These are phyloP conservation scores for Saturnispora besseyi DNA, from an alignment of 805 yeast genomes.

Conservation along the genomic window DNA sequence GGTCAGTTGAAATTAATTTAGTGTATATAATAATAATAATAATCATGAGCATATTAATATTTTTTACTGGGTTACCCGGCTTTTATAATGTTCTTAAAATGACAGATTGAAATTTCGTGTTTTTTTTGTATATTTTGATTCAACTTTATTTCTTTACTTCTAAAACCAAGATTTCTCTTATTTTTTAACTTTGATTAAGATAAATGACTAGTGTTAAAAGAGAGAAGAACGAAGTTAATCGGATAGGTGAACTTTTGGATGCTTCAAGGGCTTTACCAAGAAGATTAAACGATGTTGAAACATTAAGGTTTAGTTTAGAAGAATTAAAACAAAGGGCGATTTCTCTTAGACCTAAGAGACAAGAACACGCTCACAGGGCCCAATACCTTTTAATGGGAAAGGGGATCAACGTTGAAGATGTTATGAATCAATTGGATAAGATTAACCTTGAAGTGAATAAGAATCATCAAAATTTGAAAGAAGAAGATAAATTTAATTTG, in stretches of 20 bases:
- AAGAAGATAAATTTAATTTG: background rate
- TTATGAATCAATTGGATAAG: conserved; percentile 47
- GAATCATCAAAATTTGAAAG: background rate
- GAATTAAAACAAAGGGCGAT: conserved; percentile 68
- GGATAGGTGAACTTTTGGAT: conserved; percentile 67
- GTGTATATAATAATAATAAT: background rate
- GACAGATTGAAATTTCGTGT: background rate
- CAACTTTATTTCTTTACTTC: too few relatives aligned
- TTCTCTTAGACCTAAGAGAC: conserved; percentile 37
- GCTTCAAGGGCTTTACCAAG: conserved; percentile 69
- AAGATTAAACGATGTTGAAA: conserved; percentile 57
- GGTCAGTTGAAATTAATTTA: conserved; percentile 18
- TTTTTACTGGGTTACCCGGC: conserved; percentile 9
- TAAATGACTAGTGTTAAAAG: background rate
- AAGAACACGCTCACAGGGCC: conserved; percentile 50
- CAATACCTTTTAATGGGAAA: conserved; percentile 87
- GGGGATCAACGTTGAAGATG: conserved; percentile 79
- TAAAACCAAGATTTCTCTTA: too few relatives aligned
- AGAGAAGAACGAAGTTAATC: conserved; percentile 3
- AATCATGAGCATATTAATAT: background rate
- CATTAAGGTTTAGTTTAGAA: conserved; percentile 68
- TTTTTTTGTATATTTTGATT: background rate
- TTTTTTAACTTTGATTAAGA: background rate
- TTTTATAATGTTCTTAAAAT: background rate
- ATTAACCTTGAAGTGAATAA: background rate